Conservation (phyloP, 306 rosid species). For the Ziziphus jujuba region DNA sequence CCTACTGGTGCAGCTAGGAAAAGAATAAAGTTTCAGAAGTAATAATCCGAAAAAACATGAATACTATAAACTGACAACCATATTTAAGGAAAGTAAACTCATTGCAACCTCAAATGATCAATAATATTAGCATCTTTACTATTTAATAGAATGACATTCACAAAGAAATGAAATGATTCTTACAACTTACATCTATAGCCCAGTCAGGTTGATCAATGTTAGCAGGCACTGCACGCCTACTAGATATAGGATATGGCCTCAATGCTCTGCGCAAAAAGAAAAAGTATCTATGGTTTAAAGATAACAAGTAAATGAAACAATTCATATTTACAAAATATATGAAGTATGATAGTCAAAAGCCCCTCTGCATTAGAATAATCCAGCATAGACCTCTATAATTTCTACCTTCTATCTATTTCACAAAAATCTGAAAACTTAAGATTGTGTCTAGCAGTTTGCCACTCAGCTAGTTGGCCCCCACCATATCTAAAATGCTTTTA, state of each 20-base stretch:
- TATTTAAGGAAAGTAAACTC: conserved; percentile 2
- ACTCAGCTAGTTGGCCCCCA: no score
- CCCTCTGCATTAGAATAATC: neutral
- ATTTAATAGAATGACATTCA: neutral
- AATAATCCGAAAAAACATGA: neutral
- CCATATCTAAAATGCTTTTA: no score
- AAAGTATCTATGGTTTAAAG: conserved; percentile 15
- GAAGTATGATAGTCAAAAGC: conserved; percentile 3
- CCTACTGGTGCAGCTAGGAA: neutral
- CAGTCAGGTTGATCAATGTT: conserved; percentile 79
- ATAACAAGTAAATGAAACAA: neutral
- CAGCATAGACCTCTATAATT: no score
- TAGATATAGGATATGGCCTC: conserved; percentile 86
- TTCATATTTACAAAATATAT: neutral
- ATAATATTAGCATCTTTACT: no score
- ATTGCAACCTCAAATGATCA: no score
- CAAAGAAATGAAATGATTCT: neutral
- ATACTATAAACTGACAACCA: neutral
- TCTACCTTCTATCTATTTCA: no score
- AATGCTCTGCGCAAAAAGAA: conserved; percentile 52
- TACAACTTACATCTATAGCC: conserved; percentile 81
- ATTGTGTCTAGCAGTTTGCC: no score
- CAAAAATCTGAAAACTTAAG: no score
- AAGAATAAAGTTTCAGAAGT: neutral
- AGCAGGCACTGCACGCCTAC: conserved; percentile 55